Conservation (phyloP, 2,329 filamentous ascomycete species). For the Metarhizium brunneum region DNA sequence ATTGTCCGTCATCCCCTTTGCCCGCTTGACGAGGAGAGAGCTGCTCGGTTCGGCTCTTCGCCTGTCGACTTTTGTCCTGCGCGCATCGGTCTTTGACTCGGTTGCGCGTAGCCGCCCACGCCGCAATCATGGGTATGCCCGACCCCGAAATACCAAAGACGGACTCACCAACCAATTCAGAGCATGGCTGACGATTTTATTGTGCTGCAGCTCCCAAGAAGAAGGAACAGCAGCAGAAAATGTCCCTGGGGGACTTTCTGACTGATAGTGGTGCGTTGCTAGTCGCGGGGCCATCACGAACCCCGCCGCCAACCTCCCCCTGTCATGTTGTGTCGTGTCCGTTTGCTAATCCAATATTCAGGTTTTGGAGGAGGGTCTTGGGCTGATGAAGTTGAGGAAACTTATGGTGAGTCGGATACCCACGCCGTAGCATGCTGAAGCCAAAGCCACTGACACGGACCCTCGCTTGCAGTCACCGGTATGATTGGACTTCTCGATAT, state of each 20-base stretch:
- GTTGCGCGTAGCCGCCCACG: constrained; percentile 36
- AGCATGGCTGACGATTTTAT: constrained; percentile 1
- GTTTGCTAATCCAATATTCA: constrained; percentile 12
- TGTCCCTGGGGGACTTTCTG: constrained; percentile 96
- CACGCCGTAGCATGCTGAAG: not conserved
- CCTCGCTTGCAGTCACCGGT: constrained; percentile 23
- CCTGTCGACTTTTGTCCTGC: constrained; percentile 13
- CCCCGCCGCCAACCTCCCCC: constrained; percentile 11
- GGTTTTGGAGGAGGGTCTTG: constrained; percentile 66
- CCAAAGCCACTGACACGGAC: constrained; percentile 15
- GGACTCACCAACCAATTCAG: not conserved
- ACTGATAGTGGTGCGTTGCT: constrained; percentile 68
- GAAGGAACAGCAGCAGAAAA: constrained; percentile 85
- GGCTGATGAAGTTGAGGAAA: constrained; percentile 98
- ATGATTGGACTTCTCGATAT: constrained; percentile 11
- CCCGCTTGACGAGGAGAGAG: constrained; percentile 15
- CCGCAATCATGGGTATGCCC: constrained; percentile 54
- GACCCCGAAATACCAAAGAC: not conserved
- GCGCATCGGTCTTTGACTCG: constrained; percentile 31
- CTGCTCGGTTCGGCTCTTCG: constrained; percentile 19
- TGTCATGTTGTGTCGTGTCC: not conserved
- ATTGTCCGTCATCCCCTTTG: constrained; percentile 5
- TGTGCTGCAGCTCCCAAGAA: constrained; percentile 70
- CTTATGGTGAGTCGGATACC: constrained; percentile 55
- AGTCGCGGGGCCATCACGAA: constrained; percentile 10